Base-by-base conservation (phyloP, 192 early-diverging fungal species). In the Umbelopsis isabellina region DNA sequence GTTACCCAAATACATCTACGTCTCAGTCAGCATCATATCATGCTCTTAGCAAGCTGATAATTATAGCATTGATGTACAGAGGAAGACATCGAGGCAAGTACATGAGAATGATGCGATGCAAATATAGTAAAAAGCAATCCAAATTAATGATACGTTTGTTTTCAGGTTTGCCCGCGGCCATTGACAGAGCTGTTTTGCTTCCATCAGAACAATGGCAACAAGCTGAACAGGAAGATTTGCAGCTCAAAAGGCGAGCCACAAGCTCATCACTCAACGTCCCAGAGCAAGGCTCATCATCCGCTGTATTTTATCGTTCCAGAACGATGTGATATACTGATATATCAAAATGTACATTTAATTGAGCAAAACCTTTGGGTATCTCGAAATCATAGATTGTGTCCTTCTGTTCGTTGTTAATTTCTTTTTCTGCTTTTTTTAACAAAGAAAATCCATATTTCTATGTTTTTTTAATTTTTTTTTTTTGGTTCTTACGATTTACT, bases 121-220 rank as follows among this genome's bases (percentile, higher is more conserved):
- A 6, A 33, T 12, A 8, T 22, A 13, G 50, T 6, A 22, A 30
- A 23, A 22, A 11, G 15, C 16, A 23, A 55, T 55, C 0, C 21
- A 27, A 25, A 23, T 16, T 30, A 18, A 18, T 48, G 46, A 18
- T 30, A 48, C 13, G 15, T 23, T 22, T 13, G 4, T 53, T 23
- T 49, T 13, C 51, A 75, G 74, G 77, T 22, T 50, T 79, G 22
- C 77, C 77, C 23, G 77, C 72, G 10, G 69, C 77, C 10, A 79
- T 79, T 27, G 77, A 79, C 68, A 69, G 77, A 35, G 73, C 77
- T 46, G 67, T 79, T 6, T 46, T 79, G 16, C 64, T 79, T 33
- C 77, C 77, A 8, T 74, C 72, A 22, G 77, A 79, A 21, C 65
- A 74, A 41, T 49, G 74, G 48, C 67, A 71, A 22, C 46, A 71